These are phyloP conservation scores for Geum urbanum DNA, from an alignment of 306 rosid species.

Conservation along the genomic window DNA sequence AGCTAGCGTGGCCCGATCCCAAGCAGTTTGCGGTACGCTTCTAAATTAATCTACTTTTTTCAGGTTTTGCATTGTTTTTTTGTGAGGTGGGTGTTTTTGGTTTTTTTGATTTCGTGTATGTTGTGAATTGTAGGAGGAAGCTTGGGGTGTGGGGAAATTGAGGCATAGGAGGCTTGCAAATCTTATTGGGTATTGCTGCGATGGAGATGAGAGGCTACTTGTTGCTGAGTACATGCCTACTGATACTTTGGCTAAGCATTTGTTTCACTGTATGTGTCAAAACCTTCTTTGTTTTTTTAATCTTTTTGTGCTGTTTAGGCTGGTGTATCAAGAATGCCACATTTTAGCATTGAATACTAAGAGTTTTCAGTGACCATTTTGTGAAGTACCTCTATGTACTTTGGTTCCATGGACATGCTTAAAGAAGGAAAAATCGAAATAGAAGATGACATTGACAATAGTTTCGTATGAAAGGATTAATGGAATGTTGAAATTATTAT, in stretches of 20 bases:
- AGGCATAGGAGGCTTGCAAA: slow-evolving; percentile 79
- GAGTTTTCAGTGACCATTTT: slow-evolving; percentile 1
- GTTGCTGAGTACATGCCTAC: slow-evolving; percentile 97
- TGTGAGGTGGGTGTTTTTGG: background rate
- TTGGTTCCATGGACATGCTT: background rate
- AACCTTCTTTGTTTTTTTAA: background rate
- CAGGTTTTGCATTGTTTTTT: background rate
- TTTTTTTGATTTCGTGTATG: background rate
- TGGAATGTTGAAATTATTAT: background rate
- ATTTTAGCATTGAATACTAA: background rate
- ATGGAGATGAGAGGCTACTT: slow-evolving; percentile 90
- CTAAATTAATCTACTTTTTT: background rate
- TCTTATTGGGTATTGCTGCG: slow-evolving; percentile 93
- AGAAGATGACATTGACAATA: background rate
- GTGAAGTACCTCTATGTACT: slow-evolving; percentile 5
- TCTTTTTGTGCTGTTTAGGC: background rate
- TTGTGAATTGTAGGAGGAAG: slow-evolving; percentile 54
- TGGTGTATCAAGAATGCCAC: background rate
- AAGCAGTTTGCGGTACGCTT: slow-evolving; percentile 68
- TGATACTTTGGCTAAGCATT: slow-evolving; percentile 96
- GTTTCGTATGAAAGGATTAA: background rate
- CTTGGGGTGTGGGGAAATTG: slow-evolving; percentile 81
- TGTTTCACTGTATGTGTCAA: slow-evolving; percentile 72
- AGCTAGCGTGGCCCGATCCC: slow-evolving; percentile 94
- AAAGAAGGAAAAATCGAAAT: background rate